Base-by-base conservation (phyloP, 73 alveolate genomes). In the Paramecium caudatum region DNA sequence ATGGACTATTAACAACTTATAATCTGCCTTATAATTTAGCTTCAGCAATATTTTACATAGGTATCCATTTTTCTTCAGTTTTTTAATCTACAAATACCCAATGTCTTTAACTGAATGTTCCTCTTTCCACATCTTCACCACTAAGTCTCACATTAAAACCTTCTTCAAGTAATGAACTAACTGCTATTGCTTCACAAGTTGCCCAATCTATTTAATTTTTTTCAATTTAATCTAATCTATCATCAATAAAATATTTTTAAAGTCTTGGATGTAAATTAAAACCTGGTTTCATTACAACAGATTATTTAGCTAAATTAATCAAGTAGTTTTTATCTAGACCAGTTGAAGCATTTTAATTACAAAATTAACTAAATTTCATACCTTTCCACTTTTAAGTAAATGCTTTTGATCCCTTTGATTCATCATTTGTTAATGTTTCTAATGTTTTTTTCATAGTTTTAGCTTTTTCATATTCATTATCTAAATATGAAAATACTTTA, bases 71-170 rank as follows among this genome's bases (percentile, higher is more conserved):
- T 21, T 92, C 90, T 61, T 96, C 98, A 47, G 91, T 91, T 63
- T 43, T 39, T 68, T 96, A 93, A 47, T 94, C 92, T 78, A 91
- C 92, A 30, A 96, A 82, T 15, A 94, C 95, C 47, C 96, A 95
- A 83, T 97, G 99, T 82, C 99, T 91, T 48, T 97, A 99, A 16
- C 99, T 95, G 83, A 97, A 97, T 17, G 99, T 97, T 9, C 99
- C 99, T 82, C 99, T 94, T 90, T 96, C 98, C 43, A 97, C 99
- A 85, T 97, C 99, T 91, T 97, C 94, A 19, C 99, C 99, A 8
- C 99, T 97, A 45, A 97, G 69, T 78, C 98, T 91, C 37, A 94
- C 97, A 61, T 91, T 93, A 93, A 32, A 78, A 23, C 93, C 93
- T 86, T 86, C 88, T 46, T 86, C 93, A 3, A 86, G 32, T n/a